Conservation (phyloP, 192 early-diverging fungal species). For the Blastocladiella britannica region DNA sequence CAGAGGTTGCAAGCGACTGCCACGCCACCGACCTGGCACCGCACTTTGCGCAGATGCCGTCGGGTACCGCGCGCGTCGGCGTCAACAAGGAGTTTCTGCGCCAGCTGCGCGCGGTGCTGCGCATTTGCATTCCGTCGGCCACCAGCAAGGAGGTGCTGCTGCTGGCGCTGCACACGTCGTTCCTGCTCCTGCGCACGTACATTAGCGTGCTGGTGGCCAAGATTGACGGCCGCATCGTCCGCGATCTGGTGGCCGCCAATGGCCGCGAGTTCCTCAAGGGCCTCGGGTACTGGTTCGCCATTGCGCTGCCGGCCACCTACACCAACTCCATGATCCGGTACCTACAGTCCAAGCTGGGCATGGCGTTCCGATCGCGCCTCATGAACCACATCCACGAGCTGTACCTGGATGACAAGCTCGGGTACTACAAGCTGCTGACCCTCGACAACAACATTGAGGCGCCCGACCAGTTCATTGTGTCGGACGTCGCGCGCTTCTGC, state of each 20-base stretch:
- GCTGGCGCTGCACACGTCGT: conserved; percentile 57
- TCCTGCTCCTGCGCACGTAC: conserved; percentile 76
- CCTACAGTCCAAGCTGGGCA: conserved; percentile 18
- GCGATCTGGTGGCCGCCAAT: conserved; percentile 75
- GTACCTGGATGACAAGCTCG: conserved; percentile 14
- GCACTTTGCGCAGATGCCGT: background rate
- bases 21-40: background rate
- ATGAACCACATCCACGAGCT: conserved; percentile 16
- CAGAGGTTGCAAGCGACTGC: no score
- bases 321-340: conserved; percentile 84
- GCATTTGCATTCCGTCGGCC: conserved; percentile 61
- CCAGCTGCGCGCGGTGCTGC: conserved; percentile 50
- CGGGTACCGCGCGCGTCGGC: conserved; percentile 15
- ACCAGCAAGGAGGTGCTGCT: conserved; percentile 60
- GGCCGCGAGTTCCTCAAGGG: conserved; percentile 53
- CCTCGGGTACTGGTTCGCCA: conserved; percentile 72
- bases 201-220: conserved; percentile 77
- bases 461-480: conserved; percentile 23
- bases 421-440: conserved; percentile 22
- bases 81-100: conserved; percentile 33
- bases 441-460: conserved; percentile 23
- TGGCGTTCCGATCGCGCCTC: conserved; percentile 17
- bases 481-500: conserved; percentile 21
- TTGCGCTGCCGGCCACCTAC: conserved; percentile 87
- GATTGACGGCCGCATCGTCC: conserved; percentile 83